These are phyloP conservation scores for Ilex aquifolium DNA, from an alignment of 257 asterid species.

Conservation along the genomic window DNA sequence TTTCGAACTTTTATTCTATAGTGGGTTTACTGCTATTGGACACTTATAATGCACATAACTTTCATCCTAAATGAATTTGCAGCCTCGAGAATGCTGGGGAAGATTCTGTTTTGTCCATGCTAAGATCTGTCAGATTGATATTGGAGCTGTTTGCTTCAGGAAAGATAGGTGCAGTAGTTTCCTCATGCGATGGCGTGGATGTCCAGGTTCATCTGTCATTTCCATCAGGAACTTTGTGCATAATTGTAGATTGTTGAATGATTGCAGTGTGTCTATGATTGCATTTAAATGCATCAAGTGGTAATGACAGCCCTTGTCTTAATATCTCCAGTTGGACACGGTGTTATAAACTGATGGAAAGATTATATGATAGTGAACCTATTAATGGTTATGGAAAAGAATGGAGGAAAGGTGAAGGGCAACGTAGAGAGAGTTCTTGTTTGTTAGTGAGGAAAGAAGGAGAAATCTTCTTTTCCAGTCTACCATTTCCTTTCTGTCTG, in stretches of 20 bases:
- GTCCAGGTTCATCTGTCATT: slow-evolving; percentile 34
- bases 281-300: neutral
- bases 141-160: slow-evolving; percentile 54
- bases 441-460: no score
- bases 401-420: no score
- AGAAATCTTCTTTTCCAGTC: no score
- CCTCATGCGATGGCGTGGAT: slow-evolving; percentile 41
- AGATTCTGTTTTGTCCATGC: slow-evolving; percentile 67
- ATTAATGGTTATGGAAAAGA: no score
- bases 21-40: neutral
- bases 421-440: no score
- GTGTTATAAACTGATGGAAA: neutral
- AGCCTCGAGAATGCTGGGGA: slow-evolving; percentile 96
- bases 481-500: no score
- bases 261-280: neutral
- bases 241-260: neutral
- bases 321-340: neutral
- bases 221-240: slow-evolving; percentile 11
- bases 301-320: neutral
- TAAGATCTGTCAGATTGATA: slow-evolving; percentile 70
- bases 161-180: slow-evolving; percentile 24
- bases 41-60: neutral
- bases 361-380: no score
- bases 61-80: slow-evolving; percentile 23
- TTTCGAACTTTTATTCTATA: neutral